Percentiles rank a stretch among this genome's conserved stretches.
Conservation (phyloP, 129 eudicot genomes). For the Smallanthus sonchifolius region DNA sequence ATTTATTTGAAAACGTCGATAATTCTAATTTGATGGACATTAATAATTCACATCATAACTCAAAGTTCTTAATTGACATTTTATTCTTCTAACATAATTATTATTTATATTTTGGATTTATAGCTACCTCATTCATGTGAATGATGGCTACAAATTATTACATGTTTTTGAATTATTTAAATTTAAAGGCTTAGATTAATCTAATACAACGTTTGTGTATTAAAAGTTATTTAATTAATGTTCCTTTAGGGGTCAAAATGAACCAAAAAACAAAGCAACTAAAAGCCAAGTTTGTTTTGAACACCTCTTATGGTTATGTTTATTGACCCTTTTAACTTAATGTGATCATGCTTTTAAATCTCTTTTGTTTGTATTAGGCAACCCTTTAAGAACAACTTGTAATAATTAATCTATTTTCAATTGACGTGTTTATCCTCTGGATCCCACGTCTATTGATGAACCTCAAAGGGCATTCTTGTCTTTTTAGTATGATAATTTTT, state of each 20-base stretch:
- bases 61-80: neutral
- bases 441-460: neutral
- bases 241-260: constrained; percentile 13
- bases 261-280: constrained; percentile 11
- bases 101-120: neutral
- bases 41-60: neutral
- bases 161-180: neutral
- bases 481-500: neutral
- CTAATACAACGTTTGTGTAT: neutral
- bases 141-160: neutral
- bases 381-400: constrained; percentile 18
- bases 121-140: neutral
- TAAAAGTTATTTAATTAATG: constrained; percentile 5
- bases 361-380: constrained; percentile 35
- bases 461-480: constrained; percentile 12
- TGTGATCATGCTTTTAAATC: constrained; percentile 26
- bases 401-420: constrained; percentile 8
- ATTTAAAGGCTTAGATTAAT: neutral
- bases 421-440: constrained; percentile 9
- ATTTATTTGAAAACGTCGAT: too few relatives aligned
- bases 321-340: constrained; percentile 17
- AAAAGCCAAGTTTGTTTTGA: constrained; percentile 35
- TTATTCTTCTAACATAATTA: neutral
- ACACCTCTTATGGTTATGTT: constrained; percentile 23
- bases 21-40: too few relatives aligned